Percentiles rank a stretch among this genome's conserved stretches.
phyloP scores from a whole-genome alignment of 106 monocot species.

The Dendrobium catenatum region DNA sequence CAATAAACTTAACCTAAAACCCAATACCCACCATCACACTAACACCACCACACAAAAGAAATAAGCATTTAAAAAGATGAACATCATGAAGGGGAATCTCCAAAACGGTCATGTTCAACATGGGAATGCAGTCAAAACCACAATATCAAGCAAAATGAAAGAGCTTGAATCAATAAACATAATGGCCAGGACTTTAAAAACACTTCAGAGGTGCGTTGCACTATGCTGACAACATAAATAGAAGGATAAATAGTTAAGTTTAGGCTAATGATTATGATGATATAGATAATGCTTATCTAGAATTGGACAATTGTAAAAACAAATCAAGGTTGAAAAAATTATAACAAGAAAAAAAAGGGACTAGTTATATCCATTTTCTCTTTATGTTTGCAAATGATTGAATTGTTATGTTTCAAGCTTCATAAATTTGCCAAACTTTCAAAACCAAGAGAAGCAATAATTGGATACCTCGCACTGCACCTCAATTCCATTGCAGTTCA shows the following conservation, averaged over 20 bases:
- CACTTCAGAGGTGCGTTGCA: neutral
- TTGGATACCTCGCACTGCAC: slow-evolving; percentile 75
- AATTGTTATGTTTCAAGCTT: neutral
- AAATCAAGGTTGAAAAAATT: neutral
- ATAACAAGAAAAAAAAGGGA: neutral
- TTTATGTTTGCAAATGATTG: neutral
- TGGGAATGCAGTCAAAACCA: neutral
- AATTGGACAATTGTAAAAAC: neutral
- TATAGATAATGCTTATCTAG: neutral
- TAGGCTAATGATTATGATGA: neutral
- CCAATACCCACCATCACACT: neutral
- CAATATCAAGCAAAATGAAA: neutral
- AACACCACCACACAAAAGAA: neutral
- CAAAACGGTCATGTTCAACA: too few species aligned
- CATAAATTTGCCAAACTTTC: neutral
- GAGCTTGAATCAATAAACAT: neutral
- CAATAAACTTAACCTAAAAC: neutral
- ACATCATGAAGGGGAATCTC: neutral
- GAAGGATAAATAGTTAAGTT: neutral
- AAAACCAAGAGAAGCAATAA: neutral
- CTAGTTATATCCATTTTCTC: neutral
- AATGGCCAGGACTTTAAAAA: neutral
- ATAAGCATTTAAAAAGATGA: neutral
- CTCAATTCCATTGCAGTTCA: slow-evolving; percentile 81
- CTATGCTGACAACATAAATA: neutral